These are phyloP conservation scores for Salix viminalis DNA, from an alignment of 345 rosid species.

Conservation along the genomic window DNA sequence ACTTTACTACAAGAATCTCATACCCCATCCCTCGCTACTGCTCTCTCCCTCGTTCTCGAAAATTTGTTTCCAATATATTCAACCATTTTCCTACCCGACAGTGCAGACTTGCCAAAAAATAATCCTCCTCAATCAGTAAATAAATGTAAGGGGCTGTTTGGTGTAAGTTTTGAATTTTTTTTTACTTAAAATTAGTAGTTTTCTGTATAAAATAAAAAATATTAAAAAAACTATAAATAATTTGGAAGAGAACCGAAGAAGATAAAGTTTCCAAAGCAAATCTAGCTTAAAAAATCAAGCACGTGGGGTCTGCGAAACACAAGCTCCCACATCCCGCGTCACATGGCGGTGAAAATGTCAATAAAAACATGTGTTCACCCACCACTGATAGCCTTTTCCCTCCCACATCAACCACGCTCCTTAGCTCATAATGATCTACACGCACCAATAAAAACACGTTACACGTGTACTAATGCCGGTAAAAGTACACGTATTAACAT, in stretches of 20 bases:
- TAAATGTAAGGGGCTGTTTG: neutral
- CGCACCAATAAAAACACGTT: neutral
- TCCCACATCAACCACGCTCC: neutral
- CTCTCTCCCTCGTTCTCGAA: too few relatives aligned
- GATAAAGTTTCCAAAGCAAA: neutral
- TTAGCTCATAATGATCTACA: neutral
- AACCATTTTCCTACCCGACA: neutral
- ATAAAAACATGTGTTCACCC: neutral
- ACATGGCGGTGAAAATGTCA: neutral
- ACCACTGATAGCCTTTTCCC: too few relatives aligned
- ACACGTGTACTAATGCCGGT: neutral
- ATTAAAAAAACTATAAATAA: too few relatives aligned
- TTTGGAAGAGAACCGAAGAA: neutral
- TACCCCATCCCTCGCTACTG: too few relatives aligned
- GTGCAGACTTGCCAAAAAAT: neutral
- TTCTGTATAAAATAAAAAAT: too few relatives aligned
- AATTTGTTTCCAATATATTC: too few relatives aligned
- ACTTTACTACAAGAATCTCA: too few relatives aligned
- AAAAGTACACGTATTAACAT: too few relatives aligned
- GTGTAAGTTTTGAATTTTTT: too few relatives aligned
- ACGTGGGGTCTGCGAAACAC: neutral
- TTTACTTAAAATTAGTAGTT: too few relatives aligned
- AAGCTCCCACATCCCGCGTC: neutral
- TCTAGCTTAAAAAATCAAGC: neutral
- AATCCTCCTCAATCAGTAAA: neutral